Percentiles rank a stretch among this genome's conserved stretches.
These are phyloP conservation scores for Nemania abortiva DNA, from an alignment of 2,329 filamentous ascomycete genomes.

Conservation along the genomic window DNA sequence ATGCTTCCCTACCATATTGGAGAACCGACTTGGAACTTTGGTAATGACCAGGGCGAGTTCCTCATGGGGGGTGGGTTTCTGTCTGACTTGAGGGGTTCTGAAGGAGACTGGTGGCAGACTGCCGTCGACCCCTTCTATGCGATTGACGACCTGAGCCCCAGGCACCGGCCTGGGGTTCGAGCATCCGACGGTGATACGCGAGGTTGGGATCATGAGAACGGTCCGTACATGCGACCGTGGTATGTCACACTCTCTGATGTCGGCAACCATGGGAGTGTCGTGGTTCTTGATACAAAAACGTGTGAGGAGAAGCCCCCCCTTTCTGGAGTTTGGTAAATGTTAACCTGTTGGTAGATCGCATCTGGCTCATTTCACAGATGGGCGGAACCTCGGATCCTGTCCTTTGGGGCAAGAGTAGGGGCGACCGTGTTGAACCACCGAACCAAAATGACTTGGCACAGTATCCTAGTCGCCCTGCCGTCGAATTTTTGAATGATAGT, in stretches of 20 bases:
- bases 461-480: conserved; percentile 30
- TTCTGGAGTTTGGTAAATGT: neutral
- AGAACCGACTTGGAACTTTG: conserved; percentile 35
- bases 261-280: conserved; percentile 42
- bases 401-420: neutral
- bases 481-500: conserved; percentile 35
- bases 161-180: conserved; percentile 8
- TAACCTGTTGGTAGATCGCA: conserved; percentile 17
- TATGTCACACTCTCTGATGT: conserved; percentile 35
- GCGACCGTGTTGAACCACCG: neutral
- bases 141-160: conserved; percentile 23
- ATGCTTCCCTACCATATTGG: conserved; percentile 35
- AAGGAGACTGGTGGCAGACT: conserved; percentile 31
- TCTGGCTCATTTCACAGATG: conserved; percentile 34
- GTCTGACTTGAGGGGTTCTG: conserved; percentile 27
- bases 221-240: conserved; percentile 42
- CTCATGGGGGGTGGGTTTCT: conserved; percentile 17
- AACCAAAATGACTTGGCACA: conserved; percentile 30
- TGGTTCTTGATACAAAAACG: conserved; percentile 42
- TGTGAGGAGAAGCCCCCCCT: conserved; percentile 25
- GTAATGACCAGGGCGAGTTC: conserved; percentile 33
- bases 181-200: conserved; percentile 16
- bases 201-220: conserved; percentile 37
- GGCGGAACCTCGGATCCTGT: conserved; percentile 31
- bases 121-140: conserved; percentile 28